Evolutionary conservation across 495 filamentous ascomycete species (phyloP).

Genomic region (Hypoxylon fuscum): DNA sequence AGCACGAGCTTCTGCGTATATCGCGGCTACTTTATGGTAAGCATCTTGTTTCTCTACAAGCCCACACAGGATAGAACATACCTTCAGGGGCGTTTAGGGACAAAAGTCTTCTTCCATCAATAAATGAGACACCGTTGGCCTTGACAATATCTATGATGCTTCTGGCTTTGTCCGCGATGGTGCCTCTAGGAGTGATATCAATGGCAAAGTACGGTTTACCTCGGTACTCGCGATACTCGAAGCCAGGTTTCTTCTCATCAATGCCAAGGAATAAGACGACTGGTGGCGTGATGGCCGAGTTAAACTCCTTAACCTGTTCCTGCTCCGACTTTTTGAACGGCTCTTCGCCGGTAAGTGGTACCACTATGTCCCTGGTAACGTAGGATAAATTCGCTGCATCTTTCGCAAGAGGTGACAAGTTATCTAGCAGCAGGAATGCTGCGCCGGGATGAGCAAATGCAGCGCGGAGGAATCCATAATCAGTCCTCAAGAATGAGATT

Average conservation of each 20-base stretch:
- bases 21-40: conserved; percentile 68
- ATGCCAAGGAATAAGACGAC: conserved; percentile 87
- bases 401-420: conserved; percentile 77
- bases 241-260: conserved; percentile 69
- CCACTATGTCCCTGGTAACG: conserved; percentile 68
- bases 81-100: conserved; percentile 55
- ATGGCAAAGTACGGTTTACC: conserved; percentile 88
- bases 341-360: conserved; percentile 72
- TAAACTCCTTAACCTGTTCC: conserved; percentile 74
- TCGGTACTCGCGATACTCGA: conserved; percentile 63
- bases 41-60: not conserved
- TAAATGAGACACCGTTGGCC: conserved; percentile 40
- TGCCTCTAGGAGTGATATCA: conserved; percentile 81
- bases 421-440: conserved; percentile 79
- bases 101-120: conserved; percentile 48
- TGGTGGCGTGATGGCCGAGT: conserved; percentile 71
- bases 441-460: conserved; percentile 77
- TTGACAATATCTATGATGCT: conserved; percentile 49
- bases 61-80: conserved; percentile 22
- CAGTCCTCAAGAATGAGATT: conserved; percentile 84
- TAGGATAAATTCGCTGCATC: conserved; percentile 66
- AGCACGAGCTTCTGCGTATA: conserved; percentile 91
- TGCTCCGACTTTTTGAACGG: conserved; percentile 77
- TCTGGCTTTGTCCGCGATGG: conserved; percentile 65
- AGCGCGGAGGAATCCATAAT: conserved; percentile 78